These are phyloP conservation scores for Cryptococcus maquisensis DNA, from an alignment of 1,284 basidiomycete genomes.

Conservation along the genomic window DNA sequence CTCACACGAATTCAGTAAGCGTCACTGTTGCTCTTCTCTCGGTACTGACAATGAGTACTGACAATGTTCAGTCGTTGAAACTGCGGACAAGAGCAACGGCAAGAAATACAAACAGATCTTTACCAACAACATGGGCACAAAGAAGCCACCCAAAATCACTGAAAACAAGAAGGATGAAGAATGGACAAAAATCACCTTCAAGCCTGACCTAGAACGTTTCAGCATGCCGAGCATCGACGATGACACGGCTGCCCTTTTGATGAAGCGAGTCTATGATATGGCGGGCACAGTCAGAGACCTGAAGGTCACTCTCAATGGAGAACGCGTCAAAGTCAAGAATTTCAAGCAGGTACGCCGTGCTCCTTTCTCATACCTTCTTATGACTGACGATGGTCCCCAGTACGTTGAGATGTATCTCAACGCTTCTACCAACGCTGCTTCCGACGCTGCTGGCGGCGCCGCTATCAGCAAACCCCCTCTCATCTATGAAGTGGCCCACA, in stretches of 20 bases:
- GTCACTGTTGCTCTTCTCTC: not conserved
- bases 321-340: constrained; percentile 85
- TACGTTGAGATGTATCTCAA: constrained; percentile 93
- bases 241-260: constrained; percentile 83
- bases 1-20: constrained; percentile 78
- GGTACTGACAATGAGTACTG: too few relatives aligned
- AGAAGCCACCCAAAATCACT: constrained; percentile 85
- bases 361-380: not conserved
- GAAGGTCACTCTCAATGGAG: constrained; percentile 91
- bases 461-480: constrained; percentile 70
- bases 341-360: constrained; percentile 70
- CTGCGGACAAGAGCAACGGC: constrained; percentile 78
- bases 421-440: constrained; percentile 54
- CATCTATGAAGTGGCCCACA: constrained; percentile 72
- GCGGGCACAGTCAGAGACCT: constrained; percentile 90
- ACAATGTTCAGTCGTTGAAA: constrained; percentile 65
- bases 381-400: constrained; percentile 17
- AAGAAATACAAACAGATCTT: constrained; percentile 97
- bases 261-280: constrained; percentile 96
- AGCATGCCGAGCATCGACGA: constrained; percentile 89
- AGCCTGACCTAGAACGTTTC: constrained; percentile 86
- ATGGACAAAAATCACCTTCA: constrained; percentile 92
- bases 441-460: constrained; percentile 67
- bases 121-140: constrained; percentile 87
- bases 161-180: constrained; percentile 83